Evolutionary conservation across 2,329 filamentous ascomycete species (phyloP), one percentile per base, ranked within the genome.

Genomic region (Cladosporium sp.): DNA sequence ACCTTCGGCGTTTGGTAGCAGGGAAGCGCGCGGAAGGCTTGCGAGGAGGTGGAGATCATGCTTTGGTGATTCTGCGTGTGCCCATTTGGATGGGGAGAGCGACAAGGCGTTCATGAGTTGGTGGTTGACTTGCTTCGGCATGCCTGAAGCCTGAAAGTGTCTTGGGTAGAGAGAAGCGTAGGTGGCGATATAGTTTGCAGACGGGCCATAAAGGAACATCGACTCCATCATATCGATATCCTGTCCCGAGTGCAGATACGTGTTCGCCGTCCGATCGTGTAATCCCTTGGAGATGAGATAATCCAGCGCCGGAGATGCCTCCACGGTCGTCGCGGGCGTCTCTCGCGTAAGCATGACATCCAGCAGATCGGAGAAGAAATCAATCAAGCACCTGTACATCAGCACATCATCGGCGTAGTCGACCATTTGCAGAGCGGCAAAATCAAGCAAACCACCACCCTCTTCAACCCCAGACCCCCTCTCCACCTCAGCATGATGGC

Each of bases 381-480:
- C 74, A 52, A 83, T 68, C 36, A 82, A 65, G 4, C 75, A 78
- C 67, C 80, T 76, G 55, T 82, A 75, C 77, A 83, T 79, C 41
- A 84, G 66, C 3, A 82, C 71, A 59, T 84, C 80, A 27, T 73
- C 72, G 39, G 70, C 65, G 2, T 66, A 70, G 53, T 84, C 75
- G 2, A 82, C 74, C 78, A 83, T 82, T 36, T 72, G 69, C 42
- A 70, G 63, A 3, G 76, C 67, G 5, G 75, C 76, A 51, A 80
- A 83, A 29, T 81, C 74, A 2, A 83, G 67, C 7, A 84, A 62
- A 22, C 70, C 65, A 50, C 67, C 69, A 27, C 64, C 59, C 40
- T 57, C 54, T 7, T 61, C 55, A 11, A 64, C 51, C 4, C 64
- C 59, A 52, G 65, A 73, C 30, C 55, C 53, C 5, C 49, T 38